Conservation (phyloP, 2,329 filamentous ascomycete genomes). For the Cryphonectria japonica region DNA sequence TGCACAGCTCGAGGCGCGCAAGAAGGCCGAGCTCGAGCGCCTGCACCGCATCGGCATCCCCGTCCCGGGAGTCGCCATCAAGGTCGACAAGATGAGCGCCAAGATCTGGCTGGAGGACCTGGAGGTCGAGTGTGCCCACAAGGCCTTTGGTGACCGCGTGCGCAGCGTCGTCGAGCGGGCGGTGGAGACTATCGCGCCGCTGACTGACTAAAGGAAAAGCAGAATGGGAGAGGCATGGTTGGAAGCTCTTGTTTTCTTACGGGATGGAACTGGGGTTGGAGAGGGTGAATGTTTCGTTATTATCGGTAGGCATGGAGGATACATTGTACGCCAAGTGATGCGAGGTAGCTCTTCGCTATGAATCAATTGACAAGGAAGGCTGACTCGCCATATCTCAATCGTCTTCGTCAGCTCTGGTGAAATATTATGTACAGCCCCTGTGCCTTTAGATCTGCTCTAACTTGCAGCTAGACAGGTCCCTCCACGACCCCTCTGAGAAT, state of each 20-base stretch:
- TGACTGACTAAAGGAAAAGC: conserved; percentile 39
- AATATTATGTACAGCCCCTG: neutral
- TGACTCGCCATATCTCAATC: neutral
- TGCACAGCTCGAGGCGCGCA: conserved; percentile 56
- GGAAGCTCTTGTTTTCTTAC: neutral
- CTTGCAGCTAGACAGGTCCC: neutral
- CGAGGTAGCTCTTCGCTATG: neutral
- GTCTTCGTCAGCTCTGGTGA: neutral
- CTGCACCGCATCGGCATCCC: conserved; percentile 85
- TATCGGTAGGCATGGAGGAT: neutral
- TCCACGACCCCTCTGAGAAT: neutral
- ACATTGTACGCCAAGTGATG: neutral
- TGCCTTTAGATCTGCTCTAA: neutral
- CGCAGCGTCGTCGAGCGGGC: conserved; percentile 87
- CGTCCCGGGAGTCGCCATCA: conserved; percentile 85
- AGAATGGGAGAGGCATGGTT: neutral
- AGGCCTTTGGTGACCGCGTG: conserved; percentile 80
- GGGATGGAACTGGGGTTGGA: neutral
- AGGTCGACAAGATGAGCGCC: conserved; percentile 84
- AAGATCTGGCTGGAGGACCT: conserved; percentile 91
- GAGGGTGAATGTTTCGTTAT: neutral
- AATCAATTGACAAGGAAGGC: neutral
- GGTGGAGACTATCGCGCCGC: conserved; percentile 81
- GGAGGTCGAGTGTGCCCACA: conserved; percentile 83
- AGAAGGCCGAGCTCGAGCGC: conserved; percentile 71